phyloP scores from a whole-genome alignment of 139 green algal genomes.

The Chlorella sp. region DNA sequence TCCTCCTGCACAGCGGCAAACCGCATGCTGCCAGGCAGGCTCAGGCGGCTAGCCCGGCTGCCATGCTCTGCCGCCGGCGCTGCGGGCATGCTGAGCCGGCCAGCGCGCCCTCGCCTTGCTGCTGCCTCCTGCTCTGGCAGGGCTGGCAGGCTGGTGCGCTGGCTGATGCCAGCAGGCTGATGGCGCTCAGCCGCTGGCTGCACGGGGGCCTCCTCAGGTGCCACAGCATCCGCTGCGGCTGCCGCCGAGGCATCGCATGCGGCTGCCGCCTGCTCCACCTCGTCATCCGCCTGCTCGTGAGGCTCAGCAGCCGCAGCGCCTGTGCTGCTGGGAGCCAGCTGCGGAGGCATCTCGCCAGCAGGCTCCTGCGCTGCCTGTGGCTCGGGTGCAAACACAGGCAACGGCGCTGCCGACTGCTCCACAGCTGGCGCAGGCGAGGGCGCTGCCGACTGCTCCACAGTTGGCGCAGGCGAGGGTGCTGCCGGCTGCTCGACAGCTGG shows the following conservation, averaged over 20 bases:
- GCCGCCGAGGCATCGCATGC: background rate
- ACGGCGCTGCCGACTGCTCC: background rate
- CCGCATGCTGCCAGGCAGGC: background rate
- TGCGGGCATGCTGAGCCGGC: conserved; percentile 21
- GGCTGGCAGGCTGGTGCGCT: background rate
- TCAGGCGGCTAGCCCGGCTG: background rate
- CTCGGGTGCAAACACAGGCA: background rate
- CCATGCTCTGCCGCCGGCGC: background rate
- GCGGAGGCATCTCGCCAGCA: background rate
- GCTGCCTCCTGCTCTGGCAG: conserved; percentile 1
- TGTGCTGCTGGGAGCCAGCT: background rate
- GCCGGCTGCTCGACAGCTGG: too few relatives aligned
- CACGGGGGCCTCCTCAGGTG: background rate
- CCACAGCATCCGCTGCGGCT: background rate
- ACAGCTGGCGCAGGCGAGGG: background rate
- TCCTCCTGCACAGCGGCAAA: background rate
- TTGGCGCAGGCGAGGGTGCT: background rate
- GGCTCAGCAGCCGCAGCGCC: background rate
- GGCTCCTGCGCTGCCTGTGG: background rate
- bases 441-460: background rate
- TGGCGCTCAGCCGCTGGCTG: background rate
- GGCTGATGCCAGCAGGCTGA: background rate
- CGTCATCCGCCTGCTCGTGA: background rate
- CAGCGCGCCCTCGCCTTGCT: background rate
- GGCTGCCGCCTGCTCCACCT: background rate